These are phyloP conservation scores for Coemansia sp. DNA, from an alignment of 192 early-diverging fungal species.

Conservation along the genomic window DNA sequence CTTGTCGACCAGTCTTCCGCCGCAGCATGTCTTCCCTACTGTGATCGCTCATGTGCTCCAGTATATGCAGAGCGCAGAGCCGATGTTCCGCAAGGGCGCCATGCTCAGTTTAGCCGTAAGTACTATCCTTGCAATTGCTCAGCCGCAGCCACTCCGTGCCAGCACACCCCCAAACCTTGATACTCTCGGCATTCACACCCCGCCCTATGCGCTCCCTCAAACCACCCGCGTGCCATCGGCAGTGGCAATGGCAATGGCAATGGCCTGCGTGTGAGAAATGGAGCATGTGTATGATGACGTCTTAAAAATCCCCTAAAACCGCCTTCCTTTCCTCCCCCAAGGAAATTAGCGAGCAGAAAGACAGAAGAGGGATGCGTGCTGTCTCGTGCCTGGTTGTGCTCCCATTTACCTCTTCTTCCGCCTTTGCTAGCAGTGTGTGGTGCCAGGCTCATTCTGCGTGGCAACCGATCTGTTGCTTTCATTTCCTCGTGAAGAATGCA, in stretches of 20 bases:
- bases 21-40: constrained; percentile 85
- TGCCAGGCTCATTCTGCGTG: neutral
- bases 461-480: neutral
- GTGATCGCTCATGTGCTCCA: constrained; percentile 71
- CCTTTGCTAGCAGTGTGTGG: neutral
- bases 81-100: constrained; percentile 78
- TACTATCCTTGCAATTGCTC: constrained; percentile 14
- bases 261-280: neutral
- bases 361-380: neutral
- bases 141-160: neutral
- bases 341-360: neutral
- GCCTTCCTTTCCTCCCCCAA: neutral
- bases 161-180: neutral
- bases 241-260: neutral
- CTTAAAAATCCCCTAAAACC: neutral
- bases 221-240: neutral
- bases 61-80: constrained; percentile 80
- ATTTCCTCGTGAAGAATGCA: neutral
- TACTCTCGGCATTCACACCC: neutral
- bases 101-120: constrained; percentile 84
- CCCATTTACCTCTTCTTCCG: neutral
- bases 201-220: neutral
- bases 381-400: neutral
- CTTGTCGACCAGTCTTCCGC: constrained; percentile 80
- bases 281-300: neutral